Evolutionary conservation across 768 basidiomycete genomes (phyloP), one percentile per base, ranked within the genome.

Genomic region (Dictyophora rubrovolvata): DNA sequence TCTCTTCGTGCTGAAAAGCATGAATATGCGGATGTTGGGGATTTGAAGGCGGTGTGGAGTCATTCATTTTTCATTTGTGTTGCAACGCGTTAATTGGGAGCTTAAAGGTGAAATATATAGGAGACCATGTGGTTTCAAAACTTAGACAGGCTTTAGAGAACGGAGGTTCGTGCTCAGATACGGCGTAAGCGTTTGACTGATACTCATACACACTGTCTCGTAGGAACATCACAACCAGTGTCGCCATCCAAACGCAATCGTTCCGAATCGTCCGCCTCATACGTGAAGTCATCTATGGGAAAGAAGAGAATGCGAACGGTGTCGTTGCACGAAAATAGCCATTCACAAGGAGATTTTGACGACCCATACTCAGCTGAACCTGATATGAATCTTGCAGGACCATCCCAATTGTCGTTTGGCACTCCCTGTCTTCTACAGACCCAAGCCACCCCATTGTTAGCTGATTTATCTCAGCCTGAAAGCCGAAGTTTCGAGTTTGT

Each of bases 21-120:
- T 6, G 55, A 56, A 56, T 56, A 56, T 46, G 11, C 37, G 21
- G 55, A 56, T 48, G 21, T 46, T 21, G 37, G 42, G n/a, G 34
- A 36, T 34, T 56, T 56, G 22, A n/a, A 33, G 28, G 17, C 23
- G 18, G 50, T 51, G 8, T 18, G 17, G 1, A 12, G n/a, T n/a
- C 14, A 22, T 51, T 10, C 14, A 10, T 51, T 12, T 14, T 34
- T 16, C 28, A 11, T 28, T 28, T 28, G 28, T 28, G 28, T 28
- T 28, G 7, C 28, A 28, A 28, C 28, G 28, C 28, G 28, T 28
- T 28, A 28, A 28, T 28, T 28, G 7, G 4, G 28, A 7, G 28
- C 28, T 28, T 28, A 16, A 4, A 51, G 53, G 53, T 54, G 10
- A 56, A 56, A 48, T 56, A 46, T n/a, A 56, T 56, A 20, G 55